Base-by-base conservation (phyloP, 1,139 yeast species). In the Saccharomyces hybrid region DNA sequence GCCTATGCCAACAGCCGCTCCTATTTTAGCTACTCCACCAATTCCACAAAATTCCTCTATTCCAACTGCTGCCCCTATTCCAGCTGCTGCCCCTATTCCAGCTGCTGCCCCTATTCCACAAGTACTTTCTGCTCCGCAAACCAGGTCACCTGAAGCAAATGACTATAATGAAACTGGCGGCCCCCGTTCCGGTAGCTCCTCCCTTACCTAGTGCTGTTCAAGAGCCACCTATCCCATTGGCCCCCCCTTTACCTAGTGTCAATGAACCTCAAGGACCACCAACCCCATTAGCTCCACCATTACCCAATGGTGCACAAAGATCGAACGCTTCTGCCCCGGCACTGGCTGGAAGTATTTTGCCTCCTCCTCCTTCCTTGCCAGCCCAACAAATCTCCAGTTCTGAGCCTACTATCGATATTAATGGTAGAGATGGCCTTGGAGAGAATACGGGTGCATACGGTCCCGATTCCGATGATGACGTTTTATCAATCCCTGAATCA, bases 1-100 rank as follows among this genome's bases (percentile, higher is more conserved):
- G 14, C 56, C 56, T 9, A 48, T 57, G 85, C 86, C 1, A 79
- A 32, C 47, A 78, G 56, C 70, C 81, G 65, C 70, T 82, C 48
- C 52, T 21, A 16, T 26, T 12, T n/a, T n/a, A n/a, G 24, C 12
- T n/a, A 14, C 82, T 67, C 80, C 82, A 3, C 83, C 84, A 31
- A 12, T 14, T 14, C 50, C 50, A n/a, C 16, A 8, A 3, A 14
- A n/a, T 4, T 71, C 73, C 1, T 55, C 55, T 4, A 52, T 58
- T 3, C 61, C 60, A 32, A 49, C 57, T 47, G 62, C 64, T 3
- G 48, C 68, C 61, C 51, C 67, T 19, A 56, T 53, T 21, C 58
- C 67, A 16, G 16, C 16, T 16, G 16, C 26, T 4, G 71, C 73
- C 1, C 54, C 55, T 4, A 52, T 58, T 3, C 61, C 60, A 32